Percentiles rank a stretch among this genome's conserved stretches.
These are phyloP conservation scores for Coemansia sp. DNA, from an alignment of 192 early-diverging fungal species.

Conservation along the genomic window DNA sequence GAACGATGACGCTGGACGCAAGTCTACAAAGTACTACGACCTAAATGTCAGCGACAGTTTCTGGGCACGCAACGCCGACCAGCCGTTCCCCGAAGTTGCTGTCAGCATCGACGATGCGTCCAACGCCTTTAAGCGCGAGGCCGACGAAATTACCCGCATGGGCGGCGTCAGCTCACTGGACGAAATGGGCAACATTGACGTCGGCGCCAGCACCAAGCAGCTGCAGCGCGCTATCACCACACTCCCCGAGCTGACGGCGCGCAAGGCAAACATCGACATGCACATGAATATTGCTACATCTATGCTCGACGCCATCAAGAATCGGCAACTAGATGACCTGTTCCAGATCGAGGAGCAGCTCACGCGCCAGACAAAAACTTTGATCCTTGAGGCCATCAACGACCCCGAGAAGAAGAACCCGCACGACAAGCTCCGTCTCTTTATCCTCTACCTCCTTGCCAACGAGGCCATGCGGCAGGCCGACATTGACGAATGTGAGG, in stretches of 20 bases:
- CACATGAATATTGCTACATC: constrained; percentile 97
- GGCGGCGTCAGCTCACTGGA: constrained; percentile 78
- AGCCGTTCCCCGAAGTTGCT: constrained; percentile 96
- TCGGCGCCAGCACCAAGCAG: constrained; percentile 80
- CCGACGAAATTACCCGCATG: constrained; percentile 84
- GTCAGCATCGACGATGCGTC: constrained; percentile 93
- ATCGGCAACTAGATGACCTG: constrained; percentile 89
- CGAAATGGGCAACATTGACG: constrained; percentile 57
- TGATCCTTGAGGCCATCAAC: constrained; percentile 77
- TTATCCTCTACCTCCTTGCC: constrained; percentile 84
- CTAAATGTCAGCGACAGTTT: constrained; percentile 89
- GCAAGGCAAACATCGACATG: constrained; percentile 93
- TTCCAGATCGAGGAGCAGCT: constrained; percentile 94
- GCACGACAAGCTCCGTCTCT: constrained; percentile 88
- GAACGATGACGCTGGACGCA: constrained; percentile 64
- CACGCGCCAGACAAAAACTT: constrained; percentile 69
- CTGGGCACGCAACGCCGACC: constrained; percentile 88
- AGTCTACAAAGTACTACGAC: constrained; percentile 76
- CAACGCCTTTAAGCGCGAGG: constrained; percentile 92
- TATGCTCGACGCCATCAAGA: constrained; percentile 84
- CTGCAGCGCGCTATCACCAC: constrained; percentile 87
- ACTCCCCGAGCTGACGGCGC: constrained; percentile 92
- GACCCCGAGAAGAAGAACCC: constrained; percentile 78
- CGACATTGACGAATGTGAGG: constrained; percentile 83
- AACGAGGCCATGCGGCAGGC: constrained; percentile 70